Base-by-base conservation (phyloP, 2,329 filamentous ascomycete species). In the Capronia americana region DNA sequence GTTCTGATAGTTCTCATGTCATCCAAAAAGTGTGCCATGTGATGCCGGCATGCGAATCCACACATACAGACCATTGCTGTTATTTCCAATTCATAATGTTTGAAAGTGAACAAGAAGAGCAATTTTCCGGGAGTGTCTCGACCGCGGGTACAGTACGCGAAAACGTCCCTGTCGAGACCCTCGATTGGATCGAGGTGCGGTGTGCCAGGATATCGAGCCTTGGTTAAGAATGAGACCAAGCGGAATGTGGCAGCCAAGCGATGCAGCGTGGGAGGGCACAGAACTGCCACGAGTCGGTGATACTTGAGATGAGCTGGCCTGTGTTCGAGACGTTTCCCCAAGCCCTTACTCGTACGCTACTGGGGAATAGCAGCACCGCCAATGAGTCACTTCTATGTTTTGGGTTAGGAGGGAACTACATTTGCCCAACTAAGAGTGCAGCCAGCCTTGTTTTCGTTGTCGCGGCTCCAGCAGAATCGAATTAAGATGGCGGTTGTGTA, bases 1-100 rank as follows among this genome's bases (percentile, higher is more conserved):
- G 28, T 32, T 55, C n/a, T 30, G 53, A 34, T 55, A 34, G n/a
- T 32, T 55, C n/a, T 55, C 53, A 7, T 55, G 53, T 55, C 20
- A 26, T 51, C 14, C 23, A 28, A 23, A 50, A 28, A 51, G 48
- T 51, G 20, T 51, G 2, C 17, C 38, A n/a, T 44, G 38, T n/a
- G 8, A n/a, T 41, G 1, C 38, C 17, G 17, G 17, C 17, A n/a
- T 7, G 5, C 14, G 17, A n/a, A 44, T 44, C 17, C 0, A n/a
- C 38, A 44, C 38, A n/a, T 44, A n/a, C 38, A n/a, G 4, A 44
- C 38, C 48, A 51, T 51, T 7, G 48, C 48, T 14, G 10, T 51
- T 4, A 23, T 51, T 7, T 26, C 11, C 23, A 26, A 28, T 14
- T 12, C 48, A 28, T 11, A 17, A 8, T 23, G 48, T 1, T 44